Evolutionary conservation across 345 rosid species (phyloP).

Genomic region (Acer saccharum): DNA sequence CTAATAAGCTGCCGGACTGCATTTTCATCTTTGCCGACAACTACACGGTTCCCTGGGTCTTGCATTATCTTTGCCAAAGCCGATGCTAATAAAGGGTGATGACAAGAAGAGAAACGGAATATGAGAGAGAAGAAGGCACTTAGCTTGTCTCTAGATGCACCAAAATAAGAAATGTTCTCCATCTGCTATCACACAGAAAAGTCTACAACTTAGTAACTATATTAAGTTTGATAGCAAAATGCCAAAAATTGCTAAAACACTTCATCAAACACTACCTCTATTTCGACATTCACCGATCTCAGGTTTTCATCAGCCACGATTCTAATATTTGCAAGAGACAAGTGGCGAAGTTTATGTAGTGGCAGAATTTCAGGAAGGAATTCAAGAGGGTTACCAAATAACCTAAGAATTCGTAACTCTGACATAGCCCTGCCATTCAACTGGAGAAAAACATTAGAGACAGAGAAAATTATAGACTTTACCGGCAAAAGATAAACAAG

Average conservation of each 20-base stretch:
- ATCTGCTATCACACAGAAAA: constrained; percentile 52
- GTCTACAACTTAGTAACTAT: background rate
- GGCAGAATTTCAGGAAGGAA: constrained; percentile 98
- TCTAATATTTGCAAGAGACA: constrained; percentile 91
- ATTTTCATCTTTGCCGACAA: constrained; percentile 98
- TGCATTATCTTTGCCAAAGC: constrained; percentile 96
- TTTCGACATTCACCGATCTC: constrained; percentile 87
- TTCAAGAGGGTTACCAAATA: constrained; percentile 96
- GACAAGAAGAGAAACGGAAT: constrained; percentile 98
- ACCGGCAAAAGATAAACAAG: constrained; percentile 20
- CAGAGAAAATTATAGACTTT: constrained; percentile 18
- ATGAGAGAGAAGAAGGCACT: constrained; percentile 98
- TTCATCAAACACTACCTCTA: constrained; percentile 59
- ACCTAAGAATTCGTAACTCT: constrained; percentile 77
- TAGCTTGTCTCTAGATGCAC: constrained; percentile 88
- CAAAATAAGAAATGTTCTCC: constrained; percentile 94
- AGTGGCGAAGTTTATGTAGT: constrained; percentile 80
- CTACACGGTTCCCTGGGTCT: constrained; percentile 85
- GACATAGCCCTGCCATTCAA: constrained; percentile 85
- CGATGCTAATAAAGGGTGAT: constrained; percentile 97
- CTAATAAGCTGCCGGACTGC: constrained; percentile 98
- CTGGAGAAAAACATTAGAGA: constrained; percentile 43
- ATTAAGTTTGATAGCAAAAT: background rate
- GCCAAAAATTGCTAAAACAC: background rate
- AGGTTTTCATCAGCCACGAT: constrained; percentile 90